phyloP scores from a whole-genome alignment of 257 asterid species.

The Solanum etuberosum region DNA sequence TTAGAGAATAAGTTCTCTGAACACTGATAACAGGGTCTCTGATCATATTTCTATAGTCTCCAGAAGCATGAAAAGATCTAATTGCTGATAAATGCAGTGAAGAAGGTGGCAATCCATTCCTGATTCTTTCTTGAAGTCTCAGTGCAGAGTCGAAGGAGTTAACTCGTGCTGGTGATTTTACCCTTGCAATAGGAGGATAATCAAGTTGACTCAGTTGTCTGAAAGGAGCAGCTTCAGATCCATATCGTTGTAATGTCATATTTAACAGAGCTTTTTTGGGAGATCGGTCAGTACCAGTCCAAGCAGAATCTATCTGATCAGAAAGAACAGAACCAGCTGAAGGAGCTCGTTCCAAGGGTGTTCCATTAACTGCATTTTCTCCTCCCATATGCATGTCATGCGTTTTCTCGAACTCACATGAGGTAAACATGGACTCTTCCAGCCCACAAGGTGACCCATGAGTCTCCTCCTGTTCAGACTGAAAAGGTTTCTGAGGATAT shows the following conservation, averaged over 20 bases:
- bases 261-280: slow-evolving; percentile 9
- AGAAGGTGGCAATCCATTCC: slow-evolving; percentile 64
- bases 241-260: slow-evolving; percentile 10
- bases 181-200: slow-evolving; percentile 25
- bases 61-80: slow-evolving; percentile 86
- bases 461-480: slow-evolving; percentile 3
- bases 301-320: slow-evolving; percentile 79
- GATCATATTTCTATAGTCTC: slow-evolving; percentile 70
- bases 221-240: slow-evolving; percentile 15
- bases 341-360: slow-evolving; percentile 44
- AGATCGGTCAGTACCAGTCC: slow-evolving; percentile 73
- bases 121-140: slow-evolving; percentile 57
- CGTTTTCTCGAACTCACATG: slow-evolving; percentile 2
- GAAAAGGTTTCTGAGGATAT: slow-evolving; percentile 6
- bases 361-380: slow-evolving; percentile 5
- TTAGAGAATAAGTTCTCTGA: slow-evolving; percentile 49
- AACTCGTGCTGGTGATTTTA: slow-evolving; percentile 52
- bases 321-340: slow-evolving; percentile 74
- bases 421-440: slow-evolving; percentile 13
- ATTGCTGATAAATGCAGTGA: slow-evolving; percentile 41
- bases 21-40: slow-evolving; percentile 58
- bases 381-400: slow-evolving; percentile 10
- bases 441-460: neutral
- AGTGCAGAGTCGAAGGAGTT: slow-evolving; percentile 83
- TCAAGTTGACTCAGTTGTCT: slow-evolving; percentile 17